A percentile compares a stretch with the other conserved stretches of the same genome.
Evolutionary conservation across 352 stramenopile genomes (phyloP).

Genomic region (Globisporangium paddicum): DNA sequence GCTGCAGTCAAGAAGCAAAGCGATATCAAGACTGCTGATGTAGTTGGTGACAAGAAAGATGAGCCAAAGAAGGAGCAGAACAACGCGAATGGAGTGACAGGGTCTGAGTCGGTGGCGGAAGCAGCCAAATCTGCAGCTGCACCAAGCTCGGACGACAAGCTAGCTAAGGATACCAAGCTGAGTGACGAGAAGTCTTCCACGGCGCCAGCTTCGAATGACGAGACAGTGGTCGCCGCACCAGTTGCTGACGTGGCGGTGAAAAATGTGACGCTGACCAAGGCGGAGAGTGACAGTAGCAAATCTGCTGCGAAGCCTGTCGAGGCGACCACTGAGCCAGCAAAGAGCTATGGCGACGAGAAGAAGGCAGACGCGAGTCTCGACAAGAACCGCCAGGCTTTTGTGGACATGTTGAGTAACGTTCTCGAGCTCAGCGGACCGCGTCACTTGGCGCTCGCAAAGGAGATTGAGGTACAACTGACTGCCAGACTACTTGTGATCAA

Average conservation of each 20-base stretch:
- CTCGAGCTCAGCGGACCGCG: conserved; percentile 36
- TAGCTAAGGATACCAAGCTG: not conserved
- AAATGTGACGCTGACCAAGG: not conserved
- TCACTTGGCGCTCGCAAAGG: conserved; percentile 41
- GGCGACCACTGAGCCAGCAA: not conserved
- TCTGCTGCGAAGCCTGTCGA: not conserved
- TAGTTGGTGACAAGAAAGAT: not conserved
- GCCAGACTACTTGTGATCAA: not conserved
- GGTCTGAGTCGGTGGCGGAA: not conserved
- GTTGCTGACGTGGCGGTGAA: not conserved
- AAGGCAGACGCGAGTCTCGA: conserved; percentile 40
- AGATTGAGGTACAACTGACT: conserved; percentile 56
- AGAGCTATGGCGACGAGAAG: not conserved
- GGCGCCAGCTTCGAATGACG: conserved; percentile 1
- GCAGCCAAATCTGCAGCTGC: not conserved
- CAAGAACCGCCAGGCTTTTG: conserved; percentile 50
- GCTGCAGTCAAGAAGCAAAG: conserved; percentile 15
- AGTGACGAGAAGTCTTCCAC: not conserved
- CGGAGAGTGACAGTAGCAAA: not conserved
- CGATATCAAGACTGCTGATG: conserved; percentile 5
- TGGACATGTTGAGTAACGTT: conserved; percentile 65
- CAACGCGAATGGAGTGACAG: not conserved
- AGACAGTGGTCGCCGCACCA: not conserved
- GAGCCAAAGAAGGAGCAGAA: not conserved
- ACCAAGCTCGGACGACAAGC: not conserved